phyloP scores from a whole-genome alignment of 768 basidiomycete species.

The Kwoniella europaea region DNA sequence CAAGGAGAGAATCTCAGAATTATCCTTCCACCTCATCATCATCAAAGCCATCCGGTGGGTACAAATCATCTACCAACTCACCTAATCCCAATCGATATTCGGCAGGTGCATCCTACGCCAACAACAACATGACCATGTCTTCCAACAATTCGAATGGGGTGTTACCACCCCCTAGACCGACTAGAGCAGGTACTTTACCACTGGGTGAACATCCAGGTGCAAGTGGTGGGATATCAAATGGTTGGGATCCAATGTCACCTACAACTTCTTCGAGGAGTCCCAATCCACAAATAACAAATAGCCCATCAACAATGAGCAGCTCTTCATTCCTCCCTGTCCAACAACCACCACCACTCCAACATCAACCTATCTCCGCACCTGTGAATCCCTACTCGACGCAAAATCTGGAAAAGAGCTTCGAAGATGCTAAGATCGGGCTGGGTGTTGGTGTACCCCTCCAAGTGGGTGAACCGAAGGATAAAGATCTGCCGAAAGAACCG shows the following conservation, averaged over 20 bases:
- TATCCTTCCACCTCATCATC: slow-evolving; percentile 21
- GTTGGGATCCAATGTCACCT: slow-evolving; percentile 28
- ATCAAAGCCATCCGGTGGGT: slow-evolving; percentile 11
- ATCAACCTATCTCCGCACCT: slow-evolving; percentile 49
- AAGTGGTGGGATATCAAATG: slow-evolving; percentile 14
- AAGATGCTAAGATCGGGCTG: slow-evolving; percentile 44
- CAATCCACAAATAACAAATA: slow-evolving; percentile 12
- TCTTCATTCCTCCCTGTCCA: slow-evolving; percentile 24
- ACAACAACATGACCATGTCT: slow-evolving; percentile 22
- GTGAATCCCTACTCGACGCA: slow-evolving; percentile 44
- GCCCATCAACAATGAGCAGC: slow-evolving; percentile 7
- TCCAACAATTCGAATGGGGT: slow-evolving; percentile 14
- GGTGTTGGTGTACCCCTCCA: slow-evolving; percentile 45
- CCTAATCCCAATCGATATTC: slow-evolving; percentile 57
- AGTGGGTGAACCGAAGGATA: slow-evolving; percentile 42
- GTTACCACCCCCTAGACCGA: slow-evolving; percentile 49
- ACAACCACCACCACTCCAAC: slow-evolving; percentile 37
- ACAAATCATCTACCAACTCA: slow-evolving; percentile 47
- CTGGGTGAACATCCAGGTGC: slow-evolving; percentile 30
- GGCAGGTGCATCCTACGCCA: slow-evolving; percentile 31
- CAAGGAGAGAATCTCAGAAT: slow-evolving; percentile 41
- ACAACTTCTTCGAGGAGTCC: slow-evolving; percentile 20
- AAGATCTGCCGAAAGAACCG: slow-evolving; percentile 55
- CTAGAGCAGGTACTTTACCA: slow-evolving; percentile 55
- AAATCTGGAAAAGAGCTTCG: slow-evolving; percentile 40